Conservation (phyloP, 2,329 filamentous ascomycete species). For the Bisporella sp. region DNA sequence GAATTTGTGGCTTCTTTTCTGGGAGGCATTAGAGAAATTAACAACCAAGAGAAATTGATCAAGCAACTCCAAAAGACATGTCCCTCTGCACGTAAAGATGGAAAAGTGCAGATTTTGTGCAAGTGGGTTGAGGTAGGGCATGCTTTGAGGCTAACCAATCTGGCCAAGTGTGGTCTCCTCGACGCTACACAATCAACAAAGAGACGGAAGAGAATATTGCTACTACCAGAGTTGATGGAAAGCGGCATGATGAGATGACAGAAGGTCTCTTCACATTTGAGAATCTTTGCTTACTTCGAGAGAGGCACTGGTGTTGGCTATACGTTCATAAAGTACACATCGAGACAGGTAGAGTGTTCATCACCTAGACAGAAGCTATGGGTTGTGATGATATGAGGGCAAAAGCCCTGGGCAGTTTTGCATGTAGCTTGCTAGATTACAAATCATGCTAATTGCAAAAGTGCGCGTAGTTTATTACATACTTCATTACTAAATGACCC, state of each 20-base stretch:
- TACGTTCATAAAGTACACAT: too few relatives aligned
- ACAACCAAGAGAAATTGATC: conserved; percentile 8
- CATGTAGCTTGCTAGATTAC: too few relatives aligned
- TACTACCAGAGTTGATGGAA: conserved; percentile 6
- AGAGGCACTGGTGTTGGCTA: too few relatives aligned
- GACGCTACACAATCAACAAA: neutral
- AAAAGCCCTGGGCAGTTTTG: too few relatives aligned
- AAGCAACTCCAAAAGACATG: conserved; percentile 10
- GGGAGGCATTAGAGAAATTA: conserved; percentile 9
- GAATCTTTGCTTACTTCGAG: too few relatives aligned
- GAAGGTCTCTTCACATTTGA: too few relatives aligned
- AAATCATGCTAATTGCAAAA: too few relatives aligned
- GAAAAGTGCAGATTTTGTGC: conserved; percentile 14
- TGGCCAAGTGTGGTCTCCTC: neutral
- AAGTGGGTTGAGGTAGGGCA: conserved; percentile 15
- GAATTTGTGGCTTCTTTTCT: conserved; percentile 17
- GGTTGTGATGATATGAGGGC: too few relatives aligned
- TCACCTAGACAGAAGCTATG: too few relatives aligned
- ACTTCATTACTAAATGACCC: too few relatives aligned
- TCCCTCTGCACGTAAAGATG: conserved; percentile 8
- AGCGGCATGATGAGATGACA: neutral
- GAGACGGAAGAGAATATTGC: conserved; percentile 5
- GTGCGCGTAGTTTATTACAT: too few relatives aligned
- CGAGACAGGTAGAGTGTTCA: too few relatives aligned
- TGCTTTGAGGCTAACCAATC: conserved; percentile 7